A percentile compares a stretch with the other conserved stretches of the same genome.
Evolutionary conservation across 1,284 basidiomycete species (phyloP).

Genomic region (Tranzscheliella williamsii): DNA sequence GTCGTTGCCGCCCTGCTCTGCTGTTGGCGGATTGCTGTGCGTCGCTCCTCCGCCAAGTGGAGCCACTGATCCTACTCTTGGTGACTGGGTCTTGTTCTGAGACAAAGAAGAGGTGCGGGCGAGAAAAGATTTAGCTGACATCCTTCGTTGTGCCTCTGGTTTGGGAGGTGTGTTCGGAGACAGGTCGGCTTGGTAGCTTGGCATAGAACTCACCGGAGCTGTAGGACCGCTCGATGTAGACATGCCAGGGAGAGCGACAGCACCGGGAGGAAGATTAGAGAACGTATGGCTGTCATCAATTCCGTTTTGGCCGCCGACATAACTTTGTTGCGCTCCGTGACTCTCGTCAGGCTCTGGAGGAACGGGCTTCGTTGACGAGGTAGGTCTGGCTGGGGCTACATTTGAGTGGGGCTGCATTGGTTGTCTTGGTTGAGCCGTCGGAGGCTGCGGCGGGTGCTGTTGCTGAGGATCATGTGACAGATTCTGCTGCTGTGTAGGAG

Average conservation of each 20-base stretch:
- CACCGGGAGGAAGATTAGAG: constrained; percentile 18
- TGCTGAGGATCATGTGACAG: constrained; percentile 8
- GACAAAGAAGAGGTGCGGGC: constrained; percentile 51
- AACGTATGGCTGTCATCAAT: not conserved
- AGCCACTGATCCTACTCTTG: constrained; percentile 22
- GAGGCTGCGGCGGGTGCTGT: constrained; percentile 11
- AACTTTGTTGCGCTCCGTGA: not conserved
- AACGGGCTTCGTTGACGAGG: not conserved
- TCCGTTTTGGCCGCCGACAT: not conserved
- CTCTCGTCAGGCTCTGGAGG: not conserved
- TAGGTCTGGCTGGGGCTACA: not conserved
- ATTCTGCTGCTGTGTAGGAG: constrained; percentile 4
- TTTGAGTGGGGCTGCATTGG: not conserved
- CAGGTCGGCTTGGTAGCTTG: not conserved
- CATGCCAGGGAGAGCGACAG: constrained; percentile 27
- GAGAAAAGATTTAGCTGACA: constrained; percentile 48
- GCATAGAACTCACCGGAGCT: constrained; percentile 23
- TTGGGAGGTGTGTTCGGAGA: constrained; percentile 3
- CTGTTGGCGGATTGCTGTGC: constrained; percentile 1
- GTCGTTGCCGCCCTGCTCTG: constrained; percentile 59
- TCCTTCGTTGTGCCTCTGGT: constrained; percentile 20
- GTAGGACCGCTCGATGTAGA: constrained; percentile 5
- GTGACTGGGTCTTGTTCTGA: constrained; percentile 16
- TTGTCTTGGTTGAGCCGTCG: not conserved
- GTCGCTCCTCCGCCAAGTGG: constrained; percentile 12